A percentile compares a stretch with the other conserved stretches of the same genome.
These are phyloP conservation scores for Rosa lucieae DNA, from an alignment of 306 rosid species.

Conservation along the genomic window DNA sequence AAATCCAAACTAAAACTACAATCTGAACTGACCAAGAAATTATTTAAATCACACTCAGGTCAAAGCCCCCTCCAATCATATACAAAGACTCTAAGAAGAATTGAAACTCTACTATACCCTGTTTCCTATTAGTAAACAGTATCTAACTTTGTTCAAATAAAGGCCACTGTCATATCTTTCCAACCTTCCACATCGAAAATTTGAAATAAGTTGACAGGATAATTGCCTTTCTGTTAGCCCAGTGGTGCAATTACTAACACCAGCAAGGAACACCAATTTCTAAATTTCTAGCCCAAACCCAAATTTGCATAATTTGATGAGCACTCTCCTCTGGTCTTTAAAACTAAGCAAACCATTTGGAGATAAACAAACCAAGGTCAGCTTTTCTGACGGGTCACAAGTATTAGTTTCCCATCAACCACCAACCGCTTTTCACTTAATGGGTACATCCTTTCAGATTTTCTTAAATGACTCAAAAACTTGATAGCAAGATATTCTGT, in stretches of 20 bases:
- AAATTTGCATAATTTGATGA: neutral
- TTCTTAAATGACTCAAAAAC: neutral
- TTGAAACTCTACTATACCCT: neutral
- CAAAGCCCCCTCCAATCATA: neutral
- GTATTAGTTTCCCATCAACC: neutral
- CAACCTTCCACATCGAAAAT: neutral
- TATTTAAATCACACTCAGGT: neutral
- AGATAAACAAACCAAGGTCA: neutral
- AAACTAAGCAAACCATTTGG: neutral
- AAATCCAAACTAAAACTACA: neutral
- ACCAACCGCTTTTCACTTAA: neutral
- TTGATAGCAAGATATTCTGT: neutral
- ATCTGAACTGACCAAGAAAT: neutral
- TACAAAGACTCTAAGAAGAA: neutral
- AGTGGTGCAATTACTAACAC: neutral
- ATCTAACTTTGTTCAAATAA: neutral
- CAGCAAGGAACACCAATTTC: neutral
- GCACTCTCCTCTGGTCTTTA: neutral
- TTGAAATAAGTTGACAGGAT: neutral
- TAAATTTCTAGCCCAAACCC: slow-evolving; percentile 6
- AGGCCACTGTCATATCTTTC: neutral
- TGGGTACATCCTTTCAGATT: neutral
- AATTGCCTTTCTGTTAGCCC: neutral
- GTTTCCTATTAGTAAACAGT: neutral
- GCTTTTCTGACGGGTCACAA: neutral